Evolutionary conservation across 345 rosid genomes (phyloP), one percentile per base, ranked within the genome.

Genomic region (Pugionium dolabratum): DNA sequence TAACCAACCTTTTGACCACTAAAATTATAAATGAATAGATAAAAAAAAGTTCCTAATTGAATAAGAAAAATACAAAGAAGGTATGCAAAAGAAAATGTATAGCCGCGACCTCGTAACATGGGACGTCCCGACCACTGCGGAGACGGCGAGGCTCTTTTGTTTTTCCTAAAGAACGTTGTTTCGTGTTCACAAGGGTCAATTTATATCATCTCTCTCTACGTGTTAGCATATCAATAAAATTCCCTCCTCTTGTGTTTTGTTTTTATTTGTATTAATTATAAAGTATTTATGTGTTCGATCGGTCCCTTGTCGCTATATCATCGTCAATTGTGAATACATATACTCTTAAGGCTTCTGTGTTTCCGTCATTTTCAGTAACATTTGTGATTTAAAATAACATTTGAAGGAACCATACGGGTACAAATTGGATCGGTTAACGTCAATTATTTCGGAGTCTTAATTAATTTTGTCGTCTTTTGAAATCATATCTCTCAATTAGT

Each of bases 101-200:
- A 48, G 77, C 77, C 77, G 62, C 77, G 72, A 66, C 50, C 64
- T 37, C 36, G 40, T 52, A 66, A 66, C 57, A 60, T 66, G 48
- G 68, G 67, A 45, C 72, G 77, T 60, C 72, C 72, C 72, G 68
- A 73, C 72, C 39, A 67, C 49, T 66, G 58, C 52, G 62, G 73
- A 61, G 68, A 47, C 68, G 73, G 68, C 59, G 58, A 67, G 68
- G 27, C 68, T 53, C 77, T 57, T 28, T 73, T 45, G 63, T 41
- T 31, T 35, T 47, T 49, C 46, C 25, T 11, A 50, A 67, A 51
- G 68, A 67, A 74, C 64, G 77, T 61, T 74, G 73, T 34, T 74
- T 74, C 73, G 64, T 40, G 50, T 40, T 47, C 53, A 46, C 59
- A 74, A 61, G 69, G 77, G 77, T 74, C 77, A 47, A 70, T 72